These are phyloP conservation scores for Pulveroboletus ravenelii DNA, from an alignment of 768 basidiomycete genomes.

Conservation along the genomic window DNA sequence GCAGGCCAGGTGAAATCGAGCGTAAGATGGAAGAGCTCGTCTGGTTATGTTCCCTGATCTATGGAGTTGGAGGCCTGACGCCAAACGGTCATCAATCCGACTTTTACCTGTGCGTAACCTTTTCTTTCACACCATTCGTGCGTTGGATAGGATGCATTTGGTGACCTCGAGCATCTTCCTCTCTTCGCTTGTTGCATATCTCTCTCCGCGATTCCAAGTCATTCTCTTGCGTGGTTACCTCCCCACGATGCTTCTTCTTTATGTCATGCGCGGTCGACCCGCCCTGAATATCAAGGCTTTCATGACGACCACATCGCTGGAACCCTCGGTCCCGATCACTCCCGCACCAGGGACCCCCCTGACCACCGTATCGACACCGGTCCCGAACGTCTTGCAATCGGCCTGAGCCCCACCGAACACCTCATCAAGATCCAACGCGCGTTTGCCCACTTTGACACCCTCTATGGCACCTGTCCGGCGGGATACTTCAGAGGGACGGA, in stretches of 20 bases:
- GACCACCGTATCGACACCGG: constrained; percentile 11
- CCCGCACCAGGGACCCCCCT: not conserved
- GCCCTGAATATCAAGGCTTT: constrained; percentile 28
- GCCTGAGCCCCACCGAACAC: constrained; percentile 33
- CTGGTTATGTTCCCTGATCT: constrained; percentile 54
- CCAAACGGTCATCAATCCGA: constrained; percentile 38
- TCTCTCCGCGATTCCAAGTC: constrained; percentile 14
- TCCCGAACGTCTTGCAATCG: constrained; percentile 35
- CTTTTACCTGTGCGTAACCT: constrained; percentile 47
- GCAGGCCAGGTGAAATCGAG: constrained; percentile 36
- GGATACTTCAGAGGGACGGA: constrained; percentile 29
- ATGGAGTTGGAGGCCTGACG: constrained; percentile 54
- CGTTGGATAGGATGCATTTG: constrained; percentile 21
- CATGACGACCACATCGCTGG: constrained; percentile 21
- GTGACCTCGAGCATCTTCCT: constrained; percentile 31
- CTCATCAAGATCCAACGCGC: constrained; percentile 32
- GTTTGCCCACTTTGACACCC: constrained; percentile 29
- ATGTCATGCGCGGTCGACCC: constrained; percentile 28
- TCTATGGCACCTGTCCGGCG: constrained; percentile 25
- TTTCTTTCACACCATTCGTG: not conserved
- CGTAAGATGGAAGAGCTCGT: constrained; percentile 59
- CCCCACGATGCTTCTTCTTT: constrained; percentile 19
- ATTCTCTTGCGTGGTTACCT: too few relatives aligned
- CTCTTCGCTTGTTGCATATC: constrained; percentile 18
- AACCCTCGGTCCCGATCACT: constrained; percentile 6